phyloP scores from a whole-genome alignment of 345 rosid species.

The Bruguiera sexangula region DNA sequence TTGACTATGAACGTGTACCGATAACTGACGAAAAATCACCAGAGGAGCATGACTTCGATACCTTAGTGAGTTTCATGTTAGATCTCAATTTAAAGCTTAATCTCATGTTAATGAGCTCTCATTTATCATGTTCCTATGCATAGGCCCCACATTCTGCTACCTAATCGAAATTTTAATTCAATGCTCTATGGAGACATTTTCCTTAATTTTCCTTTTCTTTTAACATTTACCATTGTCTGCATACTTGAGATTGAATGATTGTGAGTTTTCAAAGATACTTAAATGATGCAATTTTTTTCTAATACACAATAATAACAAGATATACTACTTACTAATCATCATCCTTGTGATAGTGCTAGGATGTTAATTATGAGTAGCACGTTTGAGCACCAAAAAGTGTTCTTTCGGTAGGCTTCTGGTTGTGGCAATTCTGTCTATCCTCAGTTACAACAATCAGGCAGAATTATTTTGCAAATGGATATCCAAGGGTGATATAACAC shows the following conservation, averaged over 20 bases:
- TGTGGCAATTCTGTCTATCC: not conserved
- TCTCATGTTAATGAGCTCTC: too few species aligned
- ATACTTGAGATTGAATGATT: not conserved
- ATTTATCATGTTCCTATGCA: too few species aligned
- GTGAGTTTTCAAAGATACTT: too few species aligned
- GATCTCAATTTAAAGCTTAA: slow-evolving; percentile 5
- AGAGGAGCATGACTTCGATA: slow-evolving; percentile 87
- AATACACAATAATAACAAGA: too few species aligned
- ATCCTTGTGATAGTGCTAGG: too few species aligned
- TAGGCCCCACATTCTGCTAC: not conserved
- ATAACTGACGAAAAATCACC: slow-evolving; percentile 96
- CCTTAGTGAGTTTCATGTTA: slow-evolving; percentile 53
- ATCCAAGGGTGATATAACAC: not conserved
- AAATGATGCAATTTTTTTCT: too few species aligned
- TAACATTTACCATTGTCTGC: not conserved
- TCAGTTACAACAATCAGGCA: not conserved
- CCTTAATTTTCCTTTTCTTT: not conserved
- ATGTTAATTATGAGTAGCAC: too few species aligned
- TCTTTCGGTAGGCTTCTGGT: not conserved
- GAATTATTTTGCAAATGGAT: not conserved
- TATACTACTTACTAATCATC: too few species aligned
- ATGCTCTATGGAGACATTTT: not conserved
- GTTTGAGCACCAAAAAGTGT: too few species aligned
- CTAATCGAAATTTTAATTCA: not conserved
- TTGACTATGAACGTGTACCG: slow-evolving; percentile 94